phyloP scores from a whole-genome alignment of 148 eudicot species.

The Suaeda aralocaspica region DNA sequence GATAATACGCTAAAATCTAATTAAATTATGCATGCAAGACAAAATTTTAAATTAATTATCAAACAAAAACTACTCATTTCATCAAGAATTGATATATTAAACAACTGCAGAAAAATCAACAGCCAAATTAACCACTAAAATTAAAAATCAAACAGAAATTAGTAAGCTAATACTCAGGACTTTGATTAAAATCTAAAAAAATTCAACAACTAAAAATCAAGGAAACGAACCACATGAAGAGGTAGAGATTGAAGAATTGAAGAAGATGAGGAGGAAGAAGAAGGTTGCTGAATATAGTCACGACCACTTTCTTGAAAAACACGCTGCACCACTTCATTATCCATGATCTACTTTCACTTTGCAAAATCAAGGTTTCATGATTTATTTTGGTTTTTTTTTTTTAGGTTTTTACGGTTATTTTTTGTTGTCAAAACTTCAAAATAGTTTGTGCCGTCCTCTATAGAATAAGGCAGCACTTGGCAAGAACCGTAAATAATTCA shows the following conservation, averaged over 20 bases:
- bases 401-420: too few relatives aligned
- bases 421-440: too few relatives aligned
- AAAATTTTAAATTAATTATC: too few relatives aligned
- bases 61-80: background rate
- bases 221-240: conserved; percentile 69
- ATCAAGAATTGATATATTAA: background rate
- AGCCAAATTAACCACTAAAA: too few relatives aligned
- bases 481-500: too few relatives aligned
- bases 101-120: background rate
- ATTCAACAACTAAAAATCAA: background rate
- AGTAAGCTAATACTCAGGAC: background rate
- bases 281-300: conserved; percentile 69
- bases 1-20: too few relatives aligned
- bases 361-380: background rate
- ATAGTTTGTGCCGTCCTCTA: too few relatives aligned
- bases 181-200: background rate
- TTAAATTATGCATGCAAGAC: too few relatives aligned
- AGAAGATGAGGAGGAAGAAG: conserved; percentile 66
- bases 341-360: conserved; percentile 32
- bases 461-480: too few relatives aligned
- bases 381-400: too few relatives aligned
- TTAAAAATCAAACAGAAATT: background rate
- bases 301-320: conserved; percentile 87
- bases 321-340: conserved; percentile 79
- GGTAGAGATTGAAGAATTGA: conserved; percentile 98